These are phyloP conservation scores for Verticillium zaregamsianum DNA, from an alignment of 2,329 filamentous ascomycete genomes.

Conservation along the genomic window DNA sequence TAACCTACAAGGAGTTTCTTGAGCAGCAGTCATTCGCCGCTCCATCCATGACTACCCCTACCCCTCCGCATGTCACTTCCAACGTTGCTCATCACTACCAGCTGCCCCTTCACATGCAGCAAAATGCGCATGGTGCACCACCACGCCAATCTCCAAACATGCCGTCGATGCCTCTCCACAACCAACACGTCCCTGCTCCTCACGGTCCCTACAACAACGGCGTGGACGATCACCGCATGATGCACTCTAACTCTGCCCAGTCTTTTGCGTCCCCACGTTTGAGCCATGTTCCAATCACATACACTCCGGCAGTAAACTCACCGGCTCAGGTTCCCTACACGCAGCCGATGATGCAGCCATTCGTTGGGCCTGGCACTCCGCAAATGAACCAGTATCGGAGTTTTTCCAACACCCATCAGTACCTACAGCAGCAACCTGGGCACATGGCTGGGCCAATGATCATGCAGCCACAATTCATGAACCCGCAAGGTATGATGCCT, in stretches of 20 bases:
- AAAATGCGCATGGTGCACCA: constrained; percentile 62
- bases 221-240: constrained; percentile 83
- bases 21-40: constrained; percentile 59
- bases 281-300: constrained; percentile 64
- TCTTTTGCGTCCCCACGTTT: constrained; percentile 83
- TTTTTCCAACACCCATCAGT: constrained; percentile 68
- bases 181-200: constrained; percentile 63
- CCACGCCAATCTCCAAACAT: constrained; percentile 71
- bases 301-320: constrained; percentile 63
- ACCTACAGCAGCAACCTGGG: constrained; percentile 64
- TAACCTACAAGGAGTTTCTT: constrained; percentile 76
- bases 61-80: constrained; percentile 63
- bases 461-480: constrained; percentile 74
- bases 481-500: constrained; percentile 64
- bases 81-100: constrained; percentile 80
- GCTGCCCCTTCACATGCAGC: constrained; percentile 77
- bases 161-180: constrained; percentile 72
- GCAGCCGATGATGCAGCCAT: constrained; percentile 68
- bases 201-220: constrained; percentile 61
- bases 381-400: constrained; percentile 69
- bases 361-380: constrained; percentile 63
- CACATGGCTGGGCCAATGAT: constrained; percentile 75
- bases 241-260: constrained; percentile 77
- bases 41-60: constrained; percentile 62
- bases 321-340: constrained; percentile 67